phyloP scores from a whole-genome alignment of 2,329 filamentous ascomycete genomes.

The Fusarium proliferatum region DNA sequence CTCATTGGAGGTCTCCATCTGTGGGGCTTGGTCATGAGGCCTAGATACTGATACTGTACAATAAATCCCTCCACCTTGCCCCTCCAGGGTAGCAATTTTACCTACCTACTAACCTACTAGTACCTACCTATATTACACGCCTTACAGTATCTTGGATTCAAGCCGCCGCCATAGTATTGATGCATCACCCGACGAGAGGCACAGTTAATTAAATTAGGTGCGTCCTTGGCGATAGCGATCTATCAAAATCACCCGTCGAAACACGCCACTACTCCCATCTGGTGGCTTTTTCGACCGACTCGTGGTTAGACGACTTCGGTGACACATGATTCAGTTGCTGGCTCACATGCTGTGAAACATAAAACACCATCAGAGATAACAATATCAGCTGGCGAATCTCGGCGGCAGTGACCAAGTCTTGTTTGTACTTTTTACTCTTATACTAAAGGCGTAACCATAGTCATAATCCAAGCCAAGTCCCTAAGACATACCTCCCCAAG shows the following conservation, averaged over 20 bases:
- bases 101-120: too few relatives aligned
- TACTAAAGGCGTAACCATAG: neutral
- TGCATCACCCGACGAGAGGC: slow-evolving; percentile 11
- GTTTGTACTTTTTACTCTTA: slow-evolving; percentile 7
- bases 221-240: slow-evolving; percentile 1
- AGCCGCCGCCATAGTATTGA: neutral
- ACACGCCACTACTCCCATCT: neutral
- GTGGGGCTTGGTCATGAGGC: slow-evolving; percentile 15
- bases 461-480: neutral
- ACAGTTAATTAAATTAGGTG: neutral
- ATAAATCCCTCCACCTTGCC: slow-evolving; percentile 20
- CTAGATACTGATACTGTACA: neutral
- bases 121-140: neutral
- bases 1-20: neutral
- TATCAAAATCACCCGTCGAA: neutral
- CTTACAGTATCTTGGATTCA: neutral
- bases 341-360: slow-evolving; percentile 25
- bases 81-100: slow-evolving; percentile 16
- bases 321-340: slow-evolving; percentile 24
- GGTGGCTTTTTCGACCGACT: neutral
- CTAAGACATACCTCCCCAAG: neutral
- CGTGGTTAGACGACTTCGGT: neutral
- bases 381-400: neutral
- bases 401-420: neutral
- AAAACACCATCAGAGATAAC: slow-evolving; percentile 1